Evolutionary conservation across 441 rosid species (phyloP).

Genomic region (Manihot esculenta): DNA sequence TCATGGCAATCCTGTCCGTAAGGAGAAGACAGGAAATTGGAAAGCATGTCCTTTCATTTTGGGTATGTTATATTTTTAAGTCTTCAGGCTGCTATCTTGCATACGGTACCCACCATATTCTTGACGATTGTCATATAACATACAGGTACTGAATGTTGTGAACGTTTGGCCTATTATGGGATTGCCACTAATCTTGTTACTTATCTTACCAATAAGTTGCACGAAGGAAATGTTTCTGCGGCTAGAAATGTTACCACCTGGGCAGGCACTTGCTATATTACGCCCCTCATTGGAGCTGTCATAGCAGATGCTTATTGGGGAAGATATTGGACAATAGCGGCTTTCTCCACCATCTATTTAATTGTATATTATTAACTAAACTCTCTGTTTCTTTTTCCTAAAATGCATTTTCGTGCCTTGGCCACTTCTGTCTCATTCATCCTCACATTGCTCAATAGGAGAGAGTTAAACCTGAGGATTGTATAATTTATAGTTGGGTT

Average conservation of each 20-base stretch:
- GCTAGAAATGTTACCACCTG: slow-evolving; percentile 84
- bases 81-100: neutral
- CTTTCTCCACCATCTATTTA: slow-evolving; percentile 75
- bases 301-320: slow-evolving; percentile 94
- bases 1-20: slow-evolving; percentile 50
- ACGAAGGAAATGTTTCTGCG: slow-evolving; percentile 80
- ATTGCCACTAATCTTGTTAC: slow-evolving; percentile 80
- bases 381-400: neutral
- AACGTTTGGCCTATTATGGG: slow-evolving; percentile 88
- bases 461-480: neutral
- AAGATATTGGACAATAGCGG: slow-evolving; percentile 89
- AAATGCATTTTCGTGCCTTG: neutral
- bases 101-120: neutral
- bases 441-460: neutral
- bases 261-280: slow-evolving; percentile 85
- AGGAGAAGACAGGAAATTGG: slow-evolving; percentile 65
- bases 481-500: no score
- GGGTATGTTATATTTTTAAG: slow-evolving; percentile 30
- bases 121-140: slow-evolving; percentile 11
- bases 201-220: slow-evolving; percentile 68
- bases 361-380: slow-evolving; percentile 40
- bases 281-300: slow-evolving; percentile 86
- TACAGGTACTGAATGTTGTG: slow-evolving; percentile 82
- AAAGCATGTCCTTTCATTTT: slow-evolving; percentile 69
- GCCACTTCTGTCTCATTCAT: neutral